These are phyloP conservation scores for Leishmania arabica DNA, from an alignment of 208 protist species.

Conservation along the genomic window DNA sequence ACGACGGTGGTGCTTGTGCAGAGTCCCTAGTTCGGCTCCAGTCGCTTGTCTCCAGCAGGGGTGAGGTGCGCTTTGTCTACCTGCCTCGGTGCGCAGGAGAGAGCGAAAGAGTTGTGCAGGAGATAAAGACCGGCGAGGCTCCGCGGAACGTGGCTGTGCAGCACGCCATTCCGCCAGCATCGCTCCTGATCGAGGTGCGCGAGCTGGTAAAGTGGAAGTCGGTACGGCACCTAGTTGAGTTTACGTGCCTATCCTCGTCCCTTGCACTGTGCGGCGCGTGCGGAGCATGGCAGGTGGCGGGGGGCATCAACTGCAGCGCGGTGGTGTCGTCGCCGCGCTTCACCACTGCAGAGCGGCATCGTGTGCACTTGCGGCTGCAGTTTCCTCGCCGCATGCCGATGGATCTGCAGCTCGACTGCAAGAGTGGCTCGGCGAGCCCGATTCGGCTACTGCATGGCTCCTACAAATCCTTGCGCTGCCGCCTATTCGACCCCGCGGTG, in stretches of 20 bases:
- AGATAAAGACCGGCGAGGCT: constrained; percentile 6
- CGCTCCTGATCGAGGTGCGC: constrained; percentile 26
- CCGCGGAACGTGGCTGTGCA: background rate
- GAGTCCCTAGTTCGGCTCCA: constrained; percentile 10
- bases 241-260: constrained; percentile 33
- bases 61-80: constrained; percentile 28
- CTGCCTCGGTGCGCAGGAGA: constrained; percentile 16
- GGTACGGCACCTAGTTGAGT: constrained; percentile 21
- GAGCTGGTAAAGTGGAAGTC: constrained; percentile 35
- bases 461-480: constrained; percentile 27
- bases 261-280: background rate
- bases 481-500: constrained; percentile 32
- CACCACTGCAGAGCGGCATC: constrained; percentile 42
- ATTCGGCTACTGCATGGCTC: constrained; percentile 26
- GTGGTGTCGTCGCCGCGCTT: constrained; percentile 42
- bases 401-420: constrained; percentile 49
- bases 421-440: constrained; percentile 21
- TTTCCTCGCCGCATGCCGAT: constrained; percentile 37
- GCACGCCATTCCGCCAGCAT: background rate
- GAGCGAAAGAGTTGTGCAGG: constrained; percentile 4
- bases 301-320: constrained; percentile 20
- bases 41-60: constrained; percentile 20
- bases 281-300: constrained; percentile 19
- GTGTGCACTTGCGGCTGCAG: constrained; percentile 54
- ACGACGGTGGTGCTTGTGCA: background rate